Conservation (phyloP, 2,329 filamentous ascomycete species). For the Blumeria graminis region DNA sequence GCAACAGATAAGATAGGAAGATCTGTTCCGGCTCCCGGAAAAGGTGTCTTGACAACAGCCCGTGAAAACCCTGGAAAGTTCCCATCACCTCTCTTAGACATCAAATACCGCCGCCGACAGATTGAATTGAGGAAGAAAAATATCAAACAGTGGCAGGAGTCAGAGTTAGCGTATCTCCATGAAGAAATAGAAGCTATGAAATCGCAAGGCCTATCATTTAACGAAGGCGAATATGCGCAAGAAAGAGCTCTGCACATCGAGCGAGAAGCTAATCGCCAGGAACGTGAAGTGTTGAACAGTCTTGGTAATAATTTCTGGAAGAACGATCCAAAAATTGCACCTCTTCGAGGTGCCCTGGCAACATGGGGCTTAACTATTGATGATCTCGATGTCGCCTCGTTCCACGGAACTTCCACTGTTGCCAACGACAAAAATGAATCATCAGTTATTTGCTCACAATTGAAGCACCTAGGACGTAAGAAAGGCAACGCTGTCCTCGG, state of each 20-base stretch:
- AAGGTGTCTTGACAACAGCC: slow-evolving; percentile 89
- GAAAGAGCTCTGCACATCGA: slow-evolving; percentile 74
- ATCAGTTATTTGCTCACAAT: slow-evolving; percentile 86
- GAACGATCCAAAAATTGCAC: slow-evolving; percentile 76
- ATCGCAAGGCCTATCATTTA: slow-evolving; percentile 47
- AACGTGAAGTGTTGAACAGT: slow-evolving; percentile 78
- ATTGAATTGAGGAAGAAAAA: slow-evolving; percentile 82
- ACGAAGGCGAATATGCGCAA: slow-evolving; percentile 64
- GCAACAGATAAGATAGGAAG: slow-evolving; percentile 98
- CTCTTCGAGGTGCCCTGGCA: slow-evolving; percentile 81
- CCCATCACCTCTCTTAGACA: slow-evolving; percentile 84
- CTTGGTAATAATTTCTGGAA: slow-evolving; percentile 99
- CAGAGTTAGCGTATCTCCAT: slow-evolving; percentile 75
- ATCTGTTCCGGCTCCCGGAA: slow-evolving; percentile 84
- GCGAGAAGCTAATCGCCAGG: slow-evolving; percentile 66
- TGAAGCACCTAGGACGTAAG: slow-evolving; percentile 77
- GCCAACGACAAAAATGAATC: slow-evolving; percentile 99
- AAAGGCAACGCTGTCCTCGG: slow-evolving; percentile 92
- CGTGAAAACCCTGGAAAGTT: slow-evolving; percentile 79
- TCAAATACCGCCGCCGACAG: slow-evolving; percentile 90
- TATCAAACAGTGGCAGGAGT: slow-evolving; percentile 92
- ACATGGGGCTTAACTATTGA: slow-evolving; percentile 97
- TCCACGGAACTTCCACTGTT: slow-evolving; percentile 96
- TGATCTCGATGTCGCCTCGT: slow-evolving; percentile 82
- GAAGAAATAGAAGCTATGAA: slow-evolving; percentile 87